Conservation (phyloP, 805 yeast species). For the Candida germanica region DNA sequence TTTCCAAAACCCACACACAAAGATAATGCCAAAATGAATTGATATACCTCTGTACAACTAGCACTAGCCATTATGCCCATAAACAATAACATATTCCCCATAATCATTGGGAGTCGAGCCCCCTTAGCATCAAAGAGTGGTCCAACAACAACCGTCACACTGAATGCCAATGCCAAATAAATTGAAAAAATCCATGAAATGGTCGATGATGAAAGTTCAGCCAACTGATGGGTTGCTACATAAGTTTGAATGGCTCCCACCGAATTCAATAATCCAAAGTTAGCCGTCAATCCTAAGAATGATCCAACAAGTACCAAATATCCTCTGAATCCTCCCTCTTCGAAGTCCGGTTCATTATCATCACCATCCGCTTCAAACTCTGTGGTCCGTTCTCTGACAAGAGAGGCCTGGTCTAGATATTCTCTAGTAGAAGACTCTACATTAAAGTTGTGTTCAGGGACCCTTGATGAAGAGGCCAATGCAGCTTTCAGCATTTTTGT, state of each 20-base stretch:
- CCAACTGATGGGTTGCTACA: constrained; percentile 34
- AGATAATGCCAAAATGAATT: constrained; percentile 52
- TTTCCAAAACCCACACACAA: constrained; percentile 53
- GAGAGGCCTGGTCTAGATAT: not conserved
- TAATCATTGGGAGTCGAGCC: constrained; percentile 41
- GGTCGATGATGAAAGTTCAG: constrained; percentile 24
- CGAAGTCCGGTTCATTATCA: not conserved
- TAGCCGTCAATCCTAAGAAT: constrained; percentile 23
- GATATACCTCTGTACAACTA: constrained; percentile 48
- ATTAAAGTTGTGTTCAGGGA: not conserved
- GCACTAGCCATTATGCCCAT: constrained; percentile 56
- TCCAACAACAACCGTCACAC: constrained; percentile 43
- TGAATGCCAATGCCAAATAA: constrained; percentile 29
- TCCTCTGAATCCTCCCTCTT: constrained; percentile 25
- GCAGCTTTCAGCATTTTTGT: too few species aligned
- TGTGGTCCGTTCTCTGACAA: not conserved
- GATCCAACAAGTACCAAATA: constrained; percentile 23
- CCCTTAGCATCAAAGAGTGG: constrained; percentile 65
- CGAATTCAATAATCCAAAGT: constrained; percentile 32
- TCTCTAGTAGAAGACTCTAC: not conserved
- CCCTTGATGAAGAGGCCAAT: not conserved
- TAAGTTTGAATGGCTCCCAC: constrained; percentile 41
- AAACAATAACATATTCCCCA: constrained; percentile 42
- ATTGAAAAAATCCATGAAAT: constrained; percentile 42
- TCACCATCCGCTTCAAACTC: not conserved